Evolutionary conservation across 73 alveolate species (phyloP).

Genomic region (Blepharisma stoltei): DNA sequence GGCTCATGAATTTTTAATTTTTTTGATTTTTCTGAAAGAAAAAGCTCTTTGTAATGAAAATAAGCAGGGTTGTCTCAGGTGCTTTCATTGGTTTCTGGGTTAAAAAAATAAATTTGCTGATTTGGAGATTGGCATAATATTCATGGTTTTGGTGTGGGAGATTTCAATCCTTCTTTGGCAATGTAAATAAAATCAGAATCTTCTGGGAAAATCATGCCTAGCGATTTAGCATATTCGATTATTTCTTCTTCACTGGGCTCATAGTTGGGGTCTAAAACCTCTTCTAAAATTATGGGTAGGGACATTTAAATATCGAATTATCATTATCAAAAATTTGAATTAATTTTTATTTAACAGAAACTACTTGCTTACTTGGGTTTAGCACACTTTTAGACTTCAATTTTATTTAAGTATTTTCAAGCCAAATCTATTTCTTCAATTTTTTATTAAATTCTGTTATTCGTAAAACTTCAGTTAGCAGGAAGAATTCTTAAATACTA

Average conservation of each 20-base stretch:
- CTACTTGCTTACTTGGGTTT: too few species aligned
- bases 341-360: too few species aligned
- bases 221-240: slow-evolving; percentile 74
- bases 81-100: slow-evolving; percentile 59
- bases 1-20: slow-evolving; percentile 39
- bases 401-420: too few species aligned
- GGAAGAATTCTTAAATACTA: too few species aligned
- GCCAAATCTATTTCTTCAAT: too few species aligned
- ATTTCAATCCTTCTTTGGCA: slow-evolving; percentile 92
- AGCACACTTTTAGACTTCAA: too few species aligned
- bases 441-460: too few species aligned
- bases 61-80: slow-evolving; percentile 87
- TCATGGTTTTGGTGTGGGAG: slow-evolving; percentile 88
- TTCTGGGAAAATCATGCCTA: slow-evolving; percentile 77
- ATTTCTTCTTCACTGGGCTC: slow-evolving; percentile 62
- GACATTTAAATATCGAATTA: too few species aligned
- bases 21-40: background rate
- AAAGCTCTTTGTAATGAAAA: slow-evolving; percentile 50
- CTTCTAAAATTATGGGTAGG: slow-evolving; percentile 30
- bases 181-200: slow-evolving; percentile 76
- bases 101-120: slow-evolving; percentile 68
- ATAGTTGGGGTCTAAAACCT: slow-evolving; percentile 60
- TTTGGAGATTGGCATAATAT: slow-evolving; percentile 69
- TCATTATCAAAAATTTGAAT: too few species aligned
- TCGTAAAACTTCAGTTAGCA: too few species aligned